A percentile compares a stretch with the other conserved stretches of the same genome.
Evolutionary conservation across 225 moss, liverwort and hornwort species (phyloP).

Genomic region (Bryoerythrophyllum caledonicum): DNA sequence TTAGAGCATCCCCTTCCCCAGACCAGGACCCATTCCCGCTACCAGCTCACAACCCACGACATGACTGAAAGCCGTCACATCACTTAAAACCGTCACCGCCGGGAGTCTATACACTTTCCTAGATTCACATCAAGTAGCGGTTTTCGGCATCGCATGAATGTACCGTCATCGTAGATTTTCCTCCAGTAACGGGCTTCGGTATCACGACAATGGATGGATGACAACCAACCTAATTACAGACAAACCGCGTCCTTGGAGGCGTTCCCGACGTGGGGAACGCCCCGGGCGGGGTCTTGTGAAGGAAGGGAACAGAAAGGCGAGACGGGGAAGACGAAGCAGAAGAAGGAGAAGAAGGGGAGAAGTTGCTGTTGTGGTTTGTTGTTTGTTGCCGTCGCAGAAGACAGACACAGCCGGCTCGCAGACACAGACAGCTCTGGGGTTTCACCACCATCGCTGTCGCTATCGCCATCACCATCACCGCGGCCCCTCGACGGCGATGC

Average conservation of each 20-base stretch:
- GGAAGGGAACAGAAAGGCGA: not conserved
- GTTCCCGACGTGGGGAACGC: not conserved
- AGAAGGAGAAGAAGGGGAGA: not conserved
- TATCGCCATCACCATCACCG: not conserved
- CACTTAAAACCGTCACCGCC: not conserved
- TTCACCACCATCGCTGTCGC: not conserved
- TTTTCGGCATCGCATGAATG: too few species aligned
- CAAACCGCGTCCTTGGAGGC: not conserved
- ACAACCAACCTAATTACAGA: constrained; percentile 22
- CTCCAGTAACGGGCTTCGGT: not conserved
- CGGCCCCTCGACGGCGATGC: too few species aligned
- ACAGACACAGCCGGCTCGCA: not conserved
- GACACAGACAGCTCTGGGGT: not conserved
- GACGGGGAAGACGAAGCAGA: not conserved
- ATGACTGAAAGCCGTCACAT: not conserved
- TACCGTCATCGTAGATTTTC: too few species aligned
- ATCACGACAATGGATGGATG: not conserved
- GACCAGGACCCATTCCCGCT: not conserved
- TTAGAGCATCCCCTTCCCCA: not conserved
- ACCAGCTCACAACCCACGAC: not conserved
- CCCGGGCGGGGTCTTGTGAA: too few species aligned
- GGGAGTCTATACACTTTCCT: rapidly evolving
- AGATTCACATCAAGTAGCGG: not conserved
- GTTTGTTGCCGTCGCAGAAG: not conserved
- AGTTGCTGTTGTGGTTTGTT: too few species aligned